A percentile compares a stretch with the other conserved stretches of the same genome.
These are phyloP conservation scores for Geoglossum cookeanum DNA, from an alignment of 2,329 filamentous ascomycete species.

Conservation along the genomic window DNA sequence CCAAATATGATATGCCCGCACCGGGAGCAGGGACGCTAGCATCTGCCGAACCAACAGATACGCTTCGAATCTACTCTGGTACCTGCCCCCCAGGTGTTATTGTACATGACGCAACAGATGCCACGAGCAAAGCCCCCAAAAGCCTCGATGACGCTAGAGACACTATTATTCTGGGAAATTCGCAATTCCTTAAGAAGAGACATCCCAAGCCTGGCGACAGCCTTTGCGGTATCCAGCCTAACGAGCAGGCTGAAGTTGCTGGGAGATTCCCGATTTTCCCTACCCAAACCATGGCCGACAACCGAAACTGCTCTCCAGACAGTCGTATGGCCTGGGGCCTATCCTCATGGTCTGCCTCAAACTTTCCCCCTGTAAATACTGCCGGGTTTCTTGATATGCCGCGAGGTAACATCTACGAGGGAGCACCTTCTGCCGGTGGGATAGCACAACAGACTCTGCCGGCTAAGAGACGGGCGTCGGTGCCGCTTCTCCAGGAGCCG, in stretches of 20 bases:
- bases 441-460: background rate
- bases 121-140: background rate
- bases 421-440: background rate
- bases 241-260: background rate
- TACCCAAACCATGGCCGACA: background rate
- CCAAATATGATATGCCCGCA: background rate
- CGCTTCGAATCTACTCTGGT: background rate
- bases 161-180: background rate
- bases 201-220: background rate
- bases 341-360: background rate
- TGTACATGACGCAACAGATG: background rate
- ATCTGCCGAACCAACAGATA: background rate
- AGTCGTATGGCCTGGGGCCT: background rate
- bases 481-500: background rate
- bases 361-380: background rate
- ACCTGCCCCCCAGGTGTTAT: background rate
- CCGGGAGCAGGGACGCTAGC: background rate
- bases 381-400: background rate
- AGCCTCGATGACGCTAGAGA: background rate
- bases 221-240: background rate
- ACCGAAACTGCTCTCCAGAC: background rate
- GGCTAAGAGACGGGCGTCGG: no score
- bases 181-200: background rate
- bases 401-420: background rate
- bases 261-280: background rate